Evolutionary conservation across 371 early-diverging fungal genomes (phyloP), one percentile per base, ranked within the genome.

Genomic region (Dentiscutata heterogama): DNA sequence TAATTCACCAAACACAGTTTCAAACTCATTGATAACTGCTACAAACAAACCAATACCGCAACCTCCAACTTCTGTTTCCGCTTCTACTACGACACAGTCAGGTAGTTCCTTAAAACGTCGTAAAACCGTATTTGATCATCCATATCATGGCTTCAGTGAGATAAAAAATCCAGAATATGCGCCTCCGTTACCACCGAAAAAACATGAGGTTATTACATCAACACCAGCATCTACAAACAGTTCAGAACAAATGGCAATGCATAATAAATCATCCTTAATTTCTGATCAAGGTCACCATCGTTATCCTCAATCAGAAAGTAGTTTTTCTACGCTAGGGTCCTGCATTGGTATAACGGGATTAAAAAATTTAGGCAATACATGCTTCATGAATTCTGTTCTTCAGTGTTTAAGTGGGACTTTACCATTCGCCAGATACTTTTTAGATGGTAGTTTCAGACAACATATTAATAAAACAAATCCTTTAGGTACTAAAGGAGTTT

Each of bases 301-400:
- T 46, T 46, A 8, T 46, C 46, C 46, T 1, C 46, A 46, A 46
- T 10, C 46, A 46, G 84, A 86, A 39, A 85, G 87, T 6, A 85
- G 88, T 0, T 86, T 88, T 63, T 88, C 90, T 20, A 86, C 87
- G 68, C 83, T 90, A 27, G 89, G 88, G 11, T 84, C 84, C 0
- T 85, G 88, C 2, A 90, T 92, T 68, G 95, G 95, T n/a, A 90
- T 91, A 42, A 90, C 92, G 0, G 99, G 99, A 3, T 86, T 99
- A 80, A 93, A 92, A 78, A 99, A 99, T 84, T 83, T 99, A 54
- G 99, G 99, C 42, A 99, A 99, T 84, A 98, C 99, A 0, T 99
- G 99, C 85, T 99, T 92, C 86, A 97, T 99, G 97, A 99, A 98
- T 87, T 95, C 97, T 4, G 92, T 95, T 27, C 86, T 99, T 31